Base-by-base conservation (phyloP, 306 rosid genomes). In the Dryas drummondii region DNA sequence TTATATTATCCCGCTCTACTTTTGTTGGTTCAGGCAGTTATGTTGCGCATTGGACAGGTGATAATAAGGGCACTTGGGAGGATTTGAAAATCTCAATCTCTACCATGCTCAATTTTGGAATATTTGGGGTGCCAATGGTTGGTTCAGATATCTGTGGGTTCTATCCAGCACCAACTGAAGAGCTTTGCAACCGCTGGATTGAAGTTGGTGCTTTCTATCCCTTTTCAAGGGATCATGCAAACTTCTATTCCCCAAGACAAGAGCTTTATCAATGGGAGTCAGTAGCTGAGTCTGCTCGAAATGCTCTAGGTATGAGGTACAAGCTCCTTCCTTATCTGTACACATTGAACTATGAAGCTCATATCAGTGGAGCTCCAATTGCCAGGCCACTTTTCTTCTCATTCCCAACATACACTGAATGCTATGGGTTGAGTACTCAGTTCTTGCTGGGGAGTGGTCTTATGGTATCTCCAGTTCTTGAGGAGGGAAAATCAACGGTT, bases 31-130 rank as follows among this genome's bases (percentile, higher is more conserved):
- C 97, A 0, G 97, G 97, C 7, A 90, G 87, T 82, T 94, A 94
- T 61, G 87, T 88, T 59, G 99, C 99, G 48, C 99, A 94, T 83
- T 94, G 99, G 99, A 94, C 99, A 0, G 99, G 99, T 32, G 99
- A 92, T 83, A 94, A 94, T 62, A 79, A 90, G 74, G 99, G 91
- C 13, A 90, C 93, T 9, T 94, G 97, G 97, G 86, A 94, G 26
- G 84, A 94, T 77, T 86, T 94, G 82, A 87, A 55, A 84, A 86
- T 87, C 88, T 91, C 99, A 49, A 94, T 94, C 71, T 86, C 97
- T 5, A 92, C 97, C 45, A 85, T 94, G 89, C 88, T 94, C 59
- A 94, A 94, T 62, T 94, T 94, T 60, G 99, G 99, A 37, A 88
- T 94, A 22, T 94, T 94, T 79, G 99, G 99, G 55, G 90, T 94